phyloP scores from a whole-genome alignment of 768 basidiomycete genomes.

The Pholiota microspora region DNA sequence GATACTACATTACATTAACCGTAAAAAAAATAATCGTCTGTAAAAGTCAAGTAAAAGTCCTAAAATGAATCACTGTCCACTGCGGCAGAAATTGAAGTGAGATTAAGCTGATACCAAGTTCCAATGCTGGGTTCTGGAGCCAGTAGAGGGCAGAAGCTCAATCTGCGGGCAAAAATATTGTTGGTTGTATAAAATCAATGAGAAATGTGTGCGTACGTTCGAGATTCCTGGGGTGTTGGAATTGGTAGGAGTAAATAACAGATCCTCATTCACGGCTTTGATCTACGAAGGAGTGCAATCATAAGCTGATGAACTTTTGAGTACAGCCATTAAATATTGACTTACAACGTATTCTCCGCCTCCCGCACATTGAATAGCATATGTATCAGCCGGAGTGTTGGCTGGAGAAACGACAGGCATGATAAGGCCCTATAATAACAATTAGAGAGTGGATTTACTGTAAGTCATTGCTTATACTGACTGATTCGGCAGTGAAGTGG shows the following conservation, averaged over 20 bases:
- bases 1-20: no score
- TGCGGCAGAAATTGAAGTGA: no score
- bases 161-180: background rate
- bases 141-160: slow-evolving; percentile 7
- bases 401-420: slow-evolving; percentile 4
- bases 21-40: no score
- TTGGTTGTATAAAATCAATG: background rate
- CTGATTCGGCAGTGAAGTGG: slow-evolving; percentile 9
- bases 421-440: slow-evolving; percentile 2
- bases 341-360: slow-evolving; percentile 13
- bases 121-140: slow-evolving; percentile 9
- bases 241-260: slow-evolving; percentile 5
- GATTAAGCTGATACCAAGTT: slow-evolving; percentile 8
- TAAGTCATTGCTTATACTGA: background rate
- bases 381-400: slow-evolving; percentile 8
- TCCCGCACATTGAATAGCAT: slow-evolving; percentile 9
- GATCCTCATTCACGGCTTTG: slow-evolving; percentile 8
- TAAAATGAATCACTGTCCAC: background rate
- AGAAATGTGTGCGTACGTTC: background rate
- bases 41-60: background rate
- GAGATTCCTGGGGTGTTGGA: slow-evolving; percentile 1
- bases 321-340: background rate
- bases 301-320: no score
- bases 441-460: background rate
- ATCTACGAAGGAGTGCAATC: background rate